phyloP scores from a whole-genome alignment of 805 yeast genomes.

The Starmerella apicola region DNA sequence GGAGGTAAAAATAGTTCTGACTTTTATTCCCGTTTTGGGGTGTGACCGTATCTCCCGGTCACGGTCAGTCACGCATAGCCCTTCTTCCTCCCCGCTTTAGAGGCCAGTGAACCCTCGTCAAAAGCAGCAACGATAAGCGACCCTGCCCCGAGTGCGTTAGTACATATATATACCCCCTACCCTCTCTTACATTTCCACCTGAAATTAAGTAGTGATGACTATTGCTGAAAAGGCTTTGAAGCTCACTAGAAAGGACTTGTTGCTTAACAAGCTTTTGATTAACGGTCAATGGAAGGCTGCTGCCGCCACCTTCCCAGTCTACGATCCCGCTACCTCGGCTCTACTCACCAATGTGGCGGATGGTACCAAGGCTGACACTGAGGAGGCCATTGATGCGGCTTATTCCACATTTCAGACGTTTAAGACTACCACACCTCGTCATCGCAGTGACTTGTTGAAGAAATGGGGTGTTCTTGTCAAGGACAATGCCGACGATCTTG shows the following conservation, averaged over 20 bases:
- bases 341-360: constrained; percentile 46
- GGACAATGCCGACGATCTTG: constrained; percentile 53
- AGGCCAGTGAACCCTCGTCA: too few species aligned
- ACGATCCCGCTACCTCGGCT: constrained; percentile 60
- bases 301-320: constrained; percentile 43
- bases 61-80: too few species aligned
- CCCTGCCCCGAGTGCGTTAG: too few species aligned
- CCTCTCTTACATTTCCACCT: too few species aligned
- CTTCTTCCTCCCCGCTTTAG: too few species aligned
- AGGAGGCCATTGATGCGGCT: constrained; percentile 46
- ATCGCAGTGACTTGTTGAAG: constrained; percentile 41
- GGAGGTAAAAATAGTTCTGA: too few species aligned
- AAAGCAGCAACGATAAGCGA: too few species aligned
- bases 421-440: constrained; percentile 43
- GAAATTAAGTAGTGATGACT: too few species aligned
- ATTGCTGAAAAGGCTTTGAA: constrained; percentile 5
- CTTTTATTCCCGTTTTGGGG: too few species aligned
- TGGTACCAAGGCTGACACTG: constrained; percentile 37
- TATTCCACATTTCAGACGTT: constrained; percentile 40
- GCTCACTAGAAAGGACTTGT: constrained; percentile 14
- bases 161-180: too few species aligned
- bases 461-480: constrained; percentile 42
- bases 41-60: too few species aligned
- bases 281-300: constrained; percentile 63
- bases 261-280: constrained; percentile 34